Base-by-base conservation (phyloP, 2,329 filamentous ascomycete species). In the Chrysoporthe cubensis region DNA sequence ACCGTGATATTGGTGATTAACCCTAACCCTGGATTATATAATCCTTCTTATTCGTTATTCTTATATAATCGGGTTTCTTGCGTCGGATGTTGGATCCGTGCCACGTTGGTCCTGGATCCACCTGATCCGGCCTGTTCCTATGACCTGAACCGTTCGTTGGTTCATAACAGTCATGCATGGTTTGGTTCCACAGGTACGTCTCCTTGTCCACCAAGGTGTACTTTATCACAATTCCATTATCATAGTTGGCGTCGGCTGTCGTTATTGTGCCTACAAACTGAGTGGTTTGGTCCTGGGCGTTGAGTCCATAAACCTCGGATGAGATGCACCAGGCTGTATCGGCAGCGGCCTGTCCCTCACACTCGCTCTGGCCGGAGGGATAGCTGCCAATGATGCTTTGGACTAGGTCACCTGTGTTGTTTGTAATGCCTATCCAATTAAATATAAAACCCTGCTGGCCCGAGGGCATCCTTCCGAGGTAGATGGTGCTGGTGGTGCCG, bases 341-440 rank as follows among this genome's bases (percentile, higher is more conserved):
- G 46, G 71, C 73, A 18, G 70, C 62, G 1, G 69, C 11, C 42
- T 61, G 58, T 18, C 72, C 74, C 52, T 62, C 64, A 61, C 72
- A 74, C 64, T 73, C 72, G 54, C 71, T 73, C 60, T 66, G 62
- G 16, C 74, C 73, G 4, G 66, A 57, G 0, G 71, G 70, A 42
- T 72, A 75, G 13, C 73, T 74, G 70, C 66, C 66, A 14, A 68
- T 21, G 21, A 68, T 66, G 43, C 66, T 68, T 58, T 68, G 66
- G 21, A 75, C 70, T 34, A 75, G 64, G 64, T 75, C 73, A 8
- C 74, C 74, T 0, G 71, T 73, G 34, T 69, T 71, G 50, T 75
- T 74, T 52, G 69, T 71, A 37, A 75, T 71, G 21, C 74, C 74
- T 37, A 72, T 71, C 73, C 73, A 75, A 32, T 71, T 65, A 65